Conservation (phyloP, 2,329 filamentous ascomycete genomes). For the Eutypella sp. region DNA sequence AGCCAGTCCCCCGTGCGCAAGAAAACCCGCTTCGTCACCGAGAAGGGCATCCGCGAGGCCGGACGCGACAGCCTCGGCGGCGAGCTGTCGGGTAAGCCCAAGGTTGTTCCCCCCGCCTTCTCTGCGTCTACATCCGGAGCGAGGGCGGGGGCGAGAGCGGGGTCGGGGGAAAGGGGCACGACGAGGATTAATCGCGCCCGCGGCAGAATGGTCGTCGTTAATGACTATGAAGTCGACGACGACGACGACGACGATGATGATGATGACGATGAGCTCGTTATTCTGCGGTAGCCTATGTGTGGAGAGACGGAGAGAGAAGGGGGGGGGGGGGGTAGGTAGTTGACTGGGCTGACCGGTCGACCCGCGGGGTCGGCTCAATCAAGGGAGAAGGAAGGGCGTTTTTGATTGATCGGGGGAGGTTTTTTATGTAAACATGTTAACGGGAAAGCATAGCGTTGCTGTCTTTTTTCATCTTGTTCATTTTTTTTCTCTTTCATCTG, state of each 20-base stretch:
- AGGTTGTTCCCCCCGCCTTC: background rate
- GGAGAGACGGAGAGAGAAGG: background rate
- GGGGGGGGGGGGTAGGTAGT: background rate
- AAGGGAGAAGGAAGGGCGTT: background rate
- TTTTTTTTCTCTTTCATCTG: no score
- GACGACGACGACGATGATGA: constrained; percentile 24
- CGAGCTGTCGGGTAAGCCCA: constrained; percentile 30
- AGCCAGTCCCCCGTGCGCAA: constrained; percentile 51
- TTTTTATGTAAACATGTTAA: background rate
- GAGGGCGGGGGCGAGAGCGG: background rate
- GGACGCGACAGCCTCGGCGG: constrained; percentile 67
- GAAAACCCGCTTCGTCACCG: constrained; percentile 76
- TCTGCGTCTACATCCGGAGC: background rate
- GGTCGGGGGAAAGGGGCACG: background rate
- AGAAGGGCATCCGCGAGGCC: constrained; percentile 71
- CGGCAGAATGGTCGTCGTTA: constrained; percentile 12
- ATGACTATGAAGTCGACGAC: constrained; percentile 12
- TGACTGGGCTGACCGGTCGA: background rate
- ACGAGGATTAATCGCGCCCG: no score
- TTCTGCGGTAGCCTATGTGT: constrained; percentile 13
- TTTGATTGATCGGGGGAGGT: no score
- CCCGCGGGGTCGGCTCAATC: no score
- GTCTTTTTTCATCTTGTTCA: background rate
- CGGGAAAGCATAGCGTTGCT: background rate
- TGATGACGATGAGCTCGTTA: constrained; percentile 44